Evolutionary conservation across 2,329 filamentous ascomycete species (phyloP).

Genomic region (Colletotrichum musae): DNA sequence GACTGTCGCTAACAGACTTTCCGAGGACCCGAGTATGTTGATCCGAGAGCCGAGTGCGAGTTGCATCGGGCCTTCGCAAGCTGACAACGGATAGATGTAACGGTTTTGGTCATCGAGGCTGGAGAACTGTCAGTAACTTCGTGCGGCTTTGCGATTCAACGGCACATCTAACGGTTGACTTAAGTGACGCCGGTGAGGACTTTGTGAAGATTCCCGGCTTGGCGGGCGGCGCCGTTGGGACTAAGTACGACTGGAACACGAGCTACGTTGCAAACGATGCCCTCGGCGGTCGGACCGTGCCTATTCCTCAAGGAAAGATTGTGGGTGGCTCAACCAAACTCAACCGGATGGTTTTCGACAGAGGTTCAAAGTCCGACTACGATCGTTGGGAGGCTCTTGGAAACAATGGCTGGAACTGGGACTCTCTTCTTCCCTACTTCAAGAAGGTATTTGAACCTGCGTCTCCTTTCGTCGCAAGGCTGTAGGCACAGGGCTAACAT

Average conservation of each 20-base stretch:
- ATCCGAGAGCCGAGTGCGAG: too few relatives aligned
- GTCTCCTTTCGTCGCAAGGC: not conserved
- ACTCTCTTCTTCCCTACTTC: constrained; percentile 50
- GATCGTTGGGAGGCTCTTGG: constrained; percentile 55
- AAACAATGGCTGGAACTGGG: constrained; percentile 56
- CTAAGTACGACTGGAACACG: constrained; percentile 49
- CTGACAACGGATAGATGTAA: constrained; percentile 41
- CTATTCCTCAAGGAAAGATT: constrained; percentile 30
- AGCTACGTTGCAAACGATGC: constrained; percentile 35
- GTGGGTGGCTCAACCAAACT: constrained; percentile 51
- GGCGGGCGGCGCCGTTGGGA: constrained; percentile 44
- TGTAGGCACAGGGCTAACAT: not conserved
- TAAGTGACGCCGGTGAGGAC: constrained; percentile 43
- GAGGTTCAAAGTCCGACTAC: constrained; percentile 48
- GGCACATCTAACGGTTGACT: not conserved
- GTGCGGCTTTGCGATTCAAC: not conserved
- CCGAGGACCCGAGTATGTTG: constrained; percentile 49
- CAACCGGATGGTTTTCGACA: constrained; percentile 51
- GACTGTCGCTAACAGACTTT: constrained; percentile 54
- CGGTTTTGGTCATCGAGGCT: constrained; percentile 50
- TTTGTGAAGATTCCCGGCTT: constrained; percentile 46
- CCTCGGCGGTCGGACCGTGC: constrained; percentile 26
- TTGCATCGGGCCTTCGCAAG: not conserved
- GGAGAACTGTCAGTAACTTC: constrained; percentile 31
- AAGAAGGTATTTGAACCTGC: constrained; percentile 44